phyloP scores from a whole-genome alignment of 148 eudicot genomes.

The Talinum fruticosum region DNA sequence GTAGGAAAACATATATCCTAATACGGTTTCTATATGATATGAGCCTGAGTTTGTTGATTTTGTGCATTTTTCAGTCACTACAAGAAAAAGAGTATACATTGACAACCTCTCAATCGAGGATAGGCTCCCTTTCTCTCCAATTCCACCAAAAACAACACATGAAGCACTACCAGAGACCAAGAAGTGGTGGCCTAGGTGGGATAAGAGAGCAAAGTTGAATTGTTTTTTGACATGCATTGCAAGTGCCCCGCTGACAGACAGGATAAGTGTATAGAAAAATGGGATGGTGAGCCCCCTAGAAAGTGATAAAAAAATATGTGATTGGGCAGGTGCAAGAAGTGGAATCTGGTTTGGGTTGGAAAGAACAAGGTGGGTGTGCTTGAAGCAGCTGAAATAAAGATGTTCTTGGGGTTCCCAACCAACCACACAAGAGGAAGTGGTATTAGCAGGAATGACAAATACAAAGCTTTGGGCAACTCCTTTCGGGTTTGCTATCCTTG shows the following conservation, averaged over 20 bases:
- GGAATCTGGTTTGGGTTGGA: constrained; percentile 37
- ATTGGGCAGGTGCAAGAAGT: constrained; percentile 23
- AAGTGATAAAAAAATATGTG: constrained; percentile 1
- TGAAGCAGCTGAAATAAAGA: constrained; percentile 29
- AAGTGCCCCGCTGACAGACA: constrained; percentile 25
- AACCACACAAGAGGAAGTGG: constrained; percentile 24
- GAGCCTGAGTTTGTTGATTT: constrained; percentile 31
- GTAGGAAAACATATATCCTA: constrained; percentile 3
- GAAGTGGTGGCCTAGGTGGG: constrained; percentile 34
- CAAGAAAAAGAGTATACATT: constrained; percentile 30
- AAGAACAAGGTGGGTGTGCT: constrained; percentile 21
- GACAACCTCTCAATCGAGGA: constrained; percentile 25
- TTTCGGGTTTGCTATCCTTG: constrained; percentile 25
- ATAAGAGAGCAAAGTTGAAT: constrained; percentile 24
- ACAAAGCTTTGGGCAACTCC: constrained; percentile 25
- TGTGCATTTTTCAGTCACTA: constrained; percentile 26
- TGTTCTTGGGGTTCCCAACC: constrained; percentile 22
- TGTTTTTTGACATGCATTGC: constrained; percentile 30
- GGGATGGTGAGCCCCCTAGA: constrained; percentile 20
- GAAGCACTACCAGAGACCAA: constrained; percentile 27
- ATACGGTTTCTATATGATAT: constrained; percentile 20
- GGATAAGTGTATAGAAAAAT: constrained; percentile 16
- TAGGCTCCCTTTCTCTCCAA: constrained; percentile 20
- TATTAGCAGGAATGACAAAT: constrained; percentile 21
- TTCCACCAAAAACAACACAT: constrained; percentile 28